Conservation (phyloP, 2,329 filamentous ascomycete species). For the Monosporascus sp. region DNA sequence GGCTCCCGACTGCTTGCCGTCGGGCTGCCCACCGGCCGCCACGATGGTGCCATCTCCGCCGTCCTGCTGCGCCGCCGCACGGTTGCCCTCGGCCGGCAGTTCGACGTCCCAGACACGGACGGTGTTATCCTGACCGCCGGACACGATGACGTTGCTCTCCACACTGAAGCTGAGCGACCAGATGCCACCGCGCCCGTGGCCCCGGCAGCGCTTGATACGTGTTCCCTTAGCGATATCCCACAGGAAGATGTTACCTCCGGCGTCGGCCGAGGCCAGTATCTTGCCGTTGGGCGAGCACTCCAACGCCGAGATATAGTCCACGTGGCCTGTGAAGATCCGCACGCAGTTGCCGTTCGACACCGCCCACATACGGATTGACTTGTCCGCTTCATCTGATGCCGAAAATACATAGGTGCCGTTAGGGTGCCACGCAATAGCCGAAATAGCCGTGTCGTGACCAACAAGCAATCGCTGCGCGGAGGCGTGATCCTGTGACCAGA, state of each 20-base stretch:
- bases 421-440: conserved; percentile 86
- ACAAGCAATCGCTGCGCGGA: conserved; percentile 83
- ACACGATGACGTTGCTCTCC: conserved; percentile 85
- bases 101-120: conserved; percentile 92
- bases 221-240: conserved; percentile 90
- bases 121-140: conserved; percentile 85
- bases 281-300: conserved; percentile 85
- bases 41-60: conserved; percentile 34
- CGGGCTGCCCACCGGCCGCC: conserved; percentile 32
- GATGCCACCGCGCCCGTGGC: conserved; percentile 88
- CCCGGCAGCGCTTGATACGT: conserved; percentile 85
- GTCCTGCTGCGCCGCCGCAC: conserved; percentile 31
- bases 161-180: conserved; percentile 91
- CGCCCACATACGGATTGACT: conserved; percentile 96
- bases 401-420: conserved; percentile 94
- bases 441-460: conserved; percentile 91
- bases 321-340: conserved; percentile 87
- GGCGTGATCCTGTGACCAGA: conserved; percentile 92
- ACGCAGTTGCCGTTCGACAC: conserved; percentile 83
- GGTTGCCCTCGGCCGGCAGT: conserved; percentile 57
- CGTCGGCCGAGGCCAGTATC: conserved; percentile 84
- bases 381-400: conserved; percentile 76
- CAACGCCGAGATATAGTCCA: conserved; percentile 77
- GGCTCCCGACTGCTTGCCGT: conserved; percentile 31
- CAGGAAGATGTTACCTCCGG: conserved; percentile 82